phyloP scores from a whole-genome alignment of 2,329 filamentous ascomycete species.

The Hypoxylon sp. region DNA sequence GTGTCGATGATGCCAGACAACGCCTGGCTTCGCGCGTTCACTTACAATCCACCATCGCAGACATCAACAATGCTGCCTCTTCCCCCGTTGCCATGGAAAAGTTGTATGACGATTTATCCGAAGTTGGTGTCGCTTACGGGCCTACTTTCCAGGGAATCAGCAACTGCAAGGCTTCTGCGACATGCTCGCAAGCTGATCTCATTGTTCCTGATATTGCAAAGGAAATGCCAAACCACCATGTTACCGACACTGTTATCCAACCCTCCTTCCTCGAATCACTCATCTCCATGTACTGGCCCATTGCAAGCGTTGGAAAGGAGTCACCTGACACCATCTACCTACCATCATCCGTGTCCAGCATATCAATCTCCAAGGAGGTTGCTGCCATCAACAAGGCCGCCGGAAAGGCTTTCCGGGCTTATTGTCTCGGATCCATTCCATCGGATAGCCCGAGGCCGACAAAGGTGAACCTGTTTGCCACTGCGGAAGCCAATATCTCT shows the following conservation, averaged over 20 bases:
- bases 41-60: constrained; percentile 50
- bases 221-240: constrained; percentile 55
- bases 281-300: constrained; percentile 58
- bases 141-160: constrained; percentile 64
- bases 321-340: constrained; percentile 57
- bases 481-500: constrained; percentile 43
- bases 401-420: constrained; percentile 53
- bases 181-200: constrained; percentile 53
- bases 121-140: constrained; percentile 64
- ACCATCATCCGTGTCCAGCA: constrained; percentile 56
- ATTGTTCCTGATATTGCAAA: constrained; percentile 54
- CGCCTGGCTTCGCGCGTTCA: constrained; percentile 47
- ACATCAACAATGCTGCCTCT: constrained; percentile 49
- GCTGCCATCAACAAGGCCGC: constrained; percentile 46
- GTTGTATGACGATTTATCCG: constrained; percentile 61
- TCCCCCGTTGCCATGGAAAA: constrained; percentile 50
- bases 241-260: constrained; percentile 54
- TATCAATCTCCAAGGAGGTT: constrained; percentile 54
- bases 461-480: constrained; percentile 55
- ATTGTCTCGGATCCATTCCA: constrained; percentile 53
- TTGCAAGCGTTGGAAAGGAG: constrained; percentile 50
- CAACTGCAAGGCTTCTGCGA: constrained; percentile 57
- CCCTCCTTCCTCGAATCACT: constrained; percentile 57
- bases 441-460: constrained; percentile 51
- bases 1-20: constrained; percentile 56